Conservation (phyloP, 768 basidiomycete genomes). For the Lactifluus rugatus region DNA sequence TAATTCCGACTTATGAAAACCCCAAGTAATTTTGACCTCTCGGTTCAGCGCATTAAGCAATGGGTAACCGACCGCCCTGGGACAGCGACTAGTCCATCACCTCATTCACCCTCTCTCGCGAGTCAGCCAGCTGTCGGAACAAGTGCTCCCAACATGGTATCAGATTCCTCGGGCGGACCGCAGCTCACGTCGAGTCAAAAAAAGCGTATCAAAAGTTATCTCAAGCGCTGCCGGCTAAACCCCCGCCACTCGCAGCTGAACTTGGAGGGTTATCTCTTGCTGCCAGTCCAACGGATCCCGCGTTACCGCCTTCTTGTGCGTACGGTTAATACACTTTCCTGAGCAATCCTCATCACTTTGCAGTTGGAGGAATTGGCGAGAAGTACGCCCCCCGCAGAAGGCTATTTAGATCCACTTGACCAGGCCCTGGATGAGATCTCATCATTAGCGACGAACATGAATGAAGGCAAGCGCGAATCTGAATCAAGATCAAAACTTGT, state of each 20-base stretch:
- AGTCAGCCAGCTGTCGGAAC: conserved; percentile 31
- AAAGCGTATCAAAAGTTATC: conserved; percentile 79
- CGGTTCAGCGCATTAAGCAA: conserved; percentile 74
- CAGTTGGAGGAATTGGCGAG: conserved; percentile 81
- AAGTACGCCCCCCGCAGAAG: conserved; percentile 72
- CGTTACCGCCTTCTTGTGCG: conserved; percentile 89
- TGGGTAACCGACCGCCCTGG: conserved; percentile 62
- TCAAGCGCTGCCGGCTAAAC: conserved; percentile 83
- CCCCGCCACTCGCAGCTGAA: conserved; percentile 91
- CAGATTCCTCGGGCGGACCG: conserved; percentile 37
- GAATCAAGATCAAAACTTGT: conserved; percentile 89
- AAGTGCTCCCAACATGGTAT: conserved; percentile 32
- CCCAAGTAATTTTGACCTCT: conserved; percentile 85
- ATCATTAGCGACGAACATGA: conserved; percentile 87
- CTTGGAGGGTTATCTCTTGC: conserved; percentile 84
- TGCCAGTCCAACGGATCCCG: conserved; percentile 94
- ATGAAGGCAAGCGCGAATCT: conserved; percentile 93
- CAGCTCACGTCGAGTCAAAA: conserved; percentile 69
- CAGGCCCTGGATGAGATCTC: conserved; percentile 82
- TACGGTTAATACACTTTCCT: conserved; percentile 16
- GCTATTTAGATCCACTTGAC: conserved; percentile 73
- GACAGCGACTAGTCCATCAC: conserved; percentile 32
- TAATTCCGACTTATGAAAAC: conserved; percentile 11
- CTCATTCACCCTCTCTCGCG: conserved; percentile 44
- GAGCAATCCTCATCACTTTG: background rate